phyloP scores from a whole-genome alignment of 2,329 filamentous ascomycete species.

The Hymenoscyphus occultus region DNA sequence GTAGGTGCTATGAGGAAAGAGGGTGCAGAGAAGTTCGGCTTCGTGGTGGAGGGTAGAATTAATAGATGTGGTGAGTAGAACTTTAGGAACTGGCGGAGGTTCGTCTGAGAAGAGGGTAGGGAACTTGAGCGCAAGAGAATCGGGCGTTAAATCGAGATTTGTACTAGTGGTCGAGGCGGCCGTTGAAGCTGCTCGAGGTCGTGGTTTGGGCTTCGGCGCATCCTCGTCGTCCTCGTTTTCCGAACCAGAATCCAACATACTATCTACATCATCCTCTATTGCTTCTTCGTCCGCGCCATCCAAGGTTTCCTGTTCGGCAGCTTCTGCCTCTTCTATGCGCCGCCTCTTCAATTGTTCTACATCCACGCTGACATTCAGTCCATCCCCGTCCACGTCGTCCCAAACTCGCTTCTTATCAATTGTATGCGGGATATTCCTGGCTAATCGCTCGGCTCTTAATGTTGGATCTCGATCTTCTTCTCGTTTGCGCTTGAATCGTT shows the following conservation, averaged over 20 bases:
- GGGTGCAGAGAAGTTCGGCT: constrained; percentile 70
- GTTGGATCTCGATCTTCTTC: constrained; percentile 82
- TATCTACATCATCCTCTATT: constrained; percentile 63
- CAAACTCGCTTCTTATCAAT: constrained; percentile 87
- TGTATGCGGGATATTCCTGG: constrained; percentile 74
- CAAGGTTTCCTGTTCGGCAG: constrained; percentile 43
- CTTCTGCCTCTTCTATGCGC: constrained; percentile 50
- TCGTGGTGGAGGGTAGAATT: constrained; percentile 85
- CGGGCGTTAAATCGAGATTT: constrained; percentile 61
- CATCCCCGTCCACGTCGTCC: constrained; percentile 71
- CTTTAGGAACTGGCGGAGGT: constrained; percentile 67
- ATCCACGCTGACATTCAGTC: constrained; percentile 52
- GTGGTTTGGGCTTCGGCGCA: constrained; percentile 40
- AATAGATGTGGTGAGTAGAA: constrained; percentile 87
- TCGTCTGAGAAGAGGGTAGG: constrained; percentile 59
- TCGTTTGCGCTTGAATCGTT: constrained; percentile 74
- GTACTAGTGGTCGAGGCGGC: constrained; percentile 57
- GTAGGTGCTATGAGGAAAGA: constrained; percentile 81
- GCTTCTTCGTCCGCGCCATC: constrained; percentile 44
- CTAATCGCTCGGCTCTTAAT: constrained; percentile 68
- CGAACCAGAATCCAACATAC: constrained; percentile 65
- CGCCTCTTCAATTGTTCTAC: constrained; percentile 57
- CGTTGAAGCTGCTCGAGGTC: constrained; percentile 40
- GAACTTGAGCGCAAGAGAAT: constrained; percentile 59
- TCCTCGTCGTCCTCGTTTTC: constrained; percentile 46